phyloP scores from a whole-genome alignment of 176 grass and related monocot genomes.

The Triticum timopheevii region DNA sequence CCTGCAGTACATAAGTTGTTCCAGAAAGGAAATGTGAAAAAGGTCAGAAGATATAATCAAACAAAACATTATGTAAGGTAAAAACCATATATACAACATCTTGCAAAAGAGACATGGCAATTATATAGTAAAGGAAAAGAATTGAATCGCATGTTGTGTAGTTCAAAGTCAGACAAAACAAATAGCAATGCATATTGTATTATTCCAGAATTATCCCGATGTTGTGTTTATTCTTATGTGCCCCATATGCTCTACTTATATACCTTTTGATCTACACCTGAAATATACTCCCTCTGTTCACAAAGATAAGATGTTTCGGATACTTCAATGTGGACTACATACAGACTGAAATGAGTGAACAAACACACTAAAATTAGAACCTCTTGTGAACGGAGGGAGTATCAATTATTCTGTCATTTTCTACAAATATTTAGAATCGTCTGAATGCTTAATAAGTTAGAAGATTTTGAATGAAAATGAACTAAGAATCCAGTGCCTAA shows the following conservation, averaged over 20 bases:
- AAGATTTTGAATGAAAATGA: neutral
- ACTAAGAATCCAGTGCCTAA: neutral
- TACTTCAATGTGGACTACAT: too few relatives aligned
- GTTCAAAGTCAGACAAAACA: neutral
- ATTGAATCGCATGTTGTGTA: neutral
- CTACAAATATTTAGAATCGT: neutral
- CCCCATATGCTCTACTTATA: neutral
- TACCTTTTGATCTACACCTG: neutral
- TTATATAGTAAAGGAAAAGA: neutral
- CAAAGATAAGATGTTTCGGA: too few relatives aligned
- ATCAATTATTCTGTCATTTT: neutral
- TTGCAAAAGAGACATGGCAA: constrained; percentile 2
- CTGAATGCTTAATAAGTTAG: constrained; percentile 3
- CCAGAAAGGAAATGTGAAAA: constrained; percentile 16
- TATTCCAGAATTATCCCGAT: neutral
- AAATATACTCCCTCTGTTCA: neutral
- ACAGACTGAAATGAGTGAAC: too few relatives aligned
- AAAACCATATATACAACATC: neutral
- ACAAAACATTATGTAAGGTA: neutral
- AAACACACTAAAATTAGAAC: too few relatives aligned
- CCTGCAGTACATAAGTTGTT: constrained; percentile 46
- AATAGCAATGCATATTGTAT: neutral
- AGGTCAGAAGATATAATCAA: constrained; percentile 9
- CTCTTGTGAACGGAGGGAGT: too few relatives aligned
- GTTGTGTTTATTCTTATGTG: neutral